A percentile compares a stretch with the other conserved stretches of the same genome.
Evolutionary conservation across 129 eudicot species (phyloP).

Genomic region (Silybum marianum): DNA sequence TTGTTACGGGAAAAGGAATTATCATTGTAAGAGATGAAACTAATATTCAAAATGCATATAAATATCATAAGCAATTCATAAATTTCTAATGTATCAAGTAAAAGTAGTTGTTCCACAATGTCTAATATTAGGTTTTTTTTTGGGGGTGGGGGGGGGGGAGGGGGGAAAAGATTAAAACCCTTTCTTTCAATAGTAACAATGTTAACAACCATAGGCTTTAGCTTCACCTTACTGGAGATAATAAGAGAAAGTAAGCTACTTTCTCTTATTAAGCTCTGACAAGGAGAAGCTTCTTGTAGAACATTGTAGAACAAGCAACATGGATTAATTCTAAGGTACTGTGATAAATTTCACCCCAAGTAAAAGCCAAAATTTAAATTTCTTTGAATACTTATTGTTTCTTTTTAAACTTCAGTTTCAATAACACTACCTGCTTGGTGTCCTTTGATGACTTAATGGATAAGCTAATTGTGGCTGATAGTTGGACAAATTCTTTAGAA

Average conservation of each 20-base stretch:
- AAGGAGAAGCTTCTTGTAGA: too few species aligned
- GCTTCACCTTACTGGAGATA: too few species aligned
- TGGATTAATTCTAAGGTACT: background rate
- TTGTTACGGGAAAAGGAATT: background rate
- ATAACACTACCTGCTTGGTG: background rate
- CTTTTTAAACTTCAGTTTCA: background rate
- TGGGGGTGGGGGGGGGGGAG: too few species aligned
- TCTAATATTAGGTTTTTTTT: background rate
- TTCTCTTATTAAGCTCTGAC: too few species aligned
- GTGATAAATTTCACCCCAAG: background rate
- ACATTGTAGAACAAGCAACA: background rate
- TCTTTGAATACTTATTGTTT: too few species aligned
- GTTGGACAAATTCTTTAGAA: background rate
- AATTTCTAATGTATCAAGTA: background rate
- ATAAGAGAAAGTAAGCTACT: too few species aligned
- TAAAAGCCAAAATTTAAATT: too few species aligned
- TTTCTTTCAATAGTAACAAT: too few species aligned
- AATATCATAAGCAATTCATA: background rate
- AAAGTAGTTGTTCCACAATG: background rate
- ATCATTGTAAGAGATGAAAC: slow-evolving; percentile 10
- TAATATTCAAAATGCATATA: background rate
- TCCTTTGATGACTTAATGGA: background rate
- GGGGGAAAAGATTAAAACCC: too few species aligned
- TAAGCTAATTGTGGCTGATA: background rate
- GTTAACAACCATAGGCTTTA: too few species aligned